These are phyloP conservation scores for Eutrema japonicum DNA, from an alignment of 345 rosid genomes.

Conservation along the genomic window DNA sequence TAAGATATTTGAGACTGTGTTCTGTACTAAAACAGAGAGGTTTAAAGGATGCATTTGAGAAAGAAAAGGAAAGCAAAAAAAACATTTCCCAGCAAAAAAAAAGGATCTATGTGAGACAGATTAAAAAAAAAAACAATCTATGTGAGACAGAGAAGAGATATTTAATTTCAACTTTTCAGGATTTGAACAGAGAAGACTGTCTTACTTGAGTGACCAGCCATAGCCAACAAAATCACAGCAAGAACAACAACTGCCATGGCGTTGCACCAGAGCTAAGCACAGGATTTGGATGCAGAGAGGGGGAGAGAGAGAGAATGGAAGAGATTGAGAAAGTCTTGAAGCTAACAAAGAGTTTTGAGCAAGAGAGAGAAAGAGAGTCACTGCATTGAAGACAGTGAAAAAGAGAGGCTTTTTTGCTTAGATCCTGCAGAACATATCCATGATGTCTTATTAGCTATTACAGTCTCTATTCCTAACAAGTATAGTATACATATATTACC, in stretches of 20 bases:
- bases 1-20: constrained; percentile 23
- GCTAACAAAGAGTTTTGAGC: constrained; percentile 23
- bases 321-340: constrained; percentile 27
- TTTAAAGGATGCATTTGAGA: constrained; percentile 16
- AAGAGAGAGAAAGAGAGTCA: constrained; percentile 40
- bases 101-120: constrained; percentile 20
- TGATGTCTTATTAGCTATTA: constrained; percentile 23
- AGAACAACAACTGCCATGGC: constrained; percentile 42
- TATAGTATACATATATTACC: not conserved
- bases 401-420: constrained; percentile 33
- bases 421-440: constrained; percentile 33
- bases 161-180: constrained; percentile 6
- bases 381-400: constrained; percentile 39
- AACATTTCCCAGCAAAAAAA: constrained; percentile 5
- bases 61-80: not conserved
- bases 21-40: constrained; percentile 26
- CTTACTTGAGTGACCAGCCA: constrained; percentile 63
- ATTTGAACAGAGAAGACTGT: constrained; percentile 22
- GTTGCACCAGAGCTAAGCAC: constrained; percentile 21
- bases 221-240: constrained; percentile 54
- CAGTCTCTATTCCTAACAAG: constrained; percentile 12
- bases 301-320: not conserved
- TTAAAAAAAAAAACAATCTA: constrained; percentile 24
- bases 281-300: constrained; percentile 11
- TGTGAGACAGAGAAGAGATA: constrained; percentile 14